Evolutionary conservation across 2,329 filamentous ascomycete species (phyloP).

Genomic region (Penicillium sp.): DNA sequence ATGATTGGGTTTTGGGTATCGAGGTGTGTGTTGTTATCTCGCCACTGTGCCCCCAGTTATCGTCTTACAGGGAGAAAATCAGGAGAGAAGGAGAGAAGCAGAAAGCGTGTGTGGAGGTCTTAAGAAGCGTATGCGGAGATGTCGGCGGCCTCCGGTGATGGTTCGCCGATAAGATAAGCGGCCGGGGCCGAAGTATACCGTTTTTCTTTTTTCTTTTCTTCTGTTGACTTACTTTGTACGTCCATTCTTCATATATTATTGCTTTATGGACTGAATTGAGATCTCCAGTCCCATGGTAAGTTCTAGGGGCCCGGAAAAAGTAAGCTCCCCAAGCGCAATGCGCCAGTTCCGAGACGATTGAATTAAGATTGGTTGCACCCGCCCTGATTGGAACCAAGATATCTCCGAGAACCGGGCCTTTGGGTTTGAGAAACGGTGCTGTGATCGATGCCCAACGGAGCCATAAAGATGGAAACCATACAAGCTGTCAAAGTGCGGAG

Average conservation of each 20-base stretch:
- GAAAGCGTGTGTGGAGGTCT: neutral
- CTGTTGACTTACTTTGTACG: neutral
- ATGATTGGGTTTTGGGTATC: conserved; percentile 21
- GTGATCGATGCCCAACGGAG: neutral
- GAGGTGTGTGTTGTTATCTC: neutral
- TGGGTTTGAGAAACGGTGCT: neutral
- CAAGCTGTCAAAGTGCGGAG: neutral
- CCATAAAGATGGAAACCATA: neutral
- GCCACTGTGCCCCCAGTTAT: neutral
- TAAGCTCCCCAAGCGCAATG: neutral
- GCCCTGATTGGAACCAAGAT: neutral
- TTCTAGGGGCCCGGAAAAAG: too few relatives aligned
- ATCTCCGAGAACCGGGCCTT: neutral
- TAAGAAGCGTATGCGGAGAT: conserved; percentile 5
- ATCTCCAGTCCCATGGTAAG: too few relatives aligned
- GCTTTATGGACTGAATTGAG: too few relatives aligned
- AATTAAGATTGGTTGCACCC: neutral
- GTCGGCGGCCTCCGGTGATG: conserved; percentile 14
- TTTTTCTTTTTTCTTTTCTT: neutral
- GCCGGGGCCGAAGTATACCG: conserved; percentile 8
- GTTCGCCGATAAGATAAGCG: conserved; percentile 15
- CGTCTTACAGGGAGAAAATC: neutral
- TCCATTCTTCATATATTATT: neutral
- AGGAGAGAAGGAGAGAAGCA: neutral
- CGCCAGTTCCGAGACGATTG: neutral